Evolutionary conservation across 176 grass and related monocot species (phyloP).

Genomic region (Carex scoparia): DNA sequence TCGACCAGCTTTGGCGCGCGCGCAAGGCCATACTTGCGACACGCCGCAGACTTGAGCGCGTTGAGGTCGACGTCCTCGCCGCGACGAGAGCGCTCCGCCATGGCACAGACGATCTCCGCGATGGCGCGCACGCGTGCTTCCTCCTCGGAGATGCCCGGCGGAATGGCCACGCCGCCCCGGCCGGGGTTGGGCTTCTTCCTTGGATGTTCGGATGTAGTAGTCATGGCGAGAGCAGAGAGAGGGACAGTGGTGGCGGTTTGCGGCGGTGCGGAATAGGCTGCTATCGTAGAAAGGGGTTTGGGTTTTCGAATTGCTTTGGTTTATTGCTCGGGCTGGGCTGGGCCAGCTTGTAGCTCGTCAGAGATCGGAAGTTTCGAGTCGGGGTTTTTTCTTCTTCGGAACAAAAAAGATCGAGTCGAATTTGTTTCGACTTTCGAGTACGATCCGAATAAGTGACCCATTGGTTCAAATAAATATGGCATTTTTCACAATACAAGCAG

Average conservation of each 20-base stretch:
- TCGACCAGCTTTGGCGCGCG: conserved; percentile 91
- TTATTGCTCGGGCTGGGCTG: neutral
- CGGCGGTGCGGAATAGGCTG: neutral
- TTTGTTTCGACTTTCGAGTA: too few species aligned
- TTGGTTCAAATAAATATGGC: too few species aligned
- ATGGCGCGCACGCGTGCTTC: conserved; percentile 93
- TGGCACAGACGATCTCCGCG: conserved; percentile 89
- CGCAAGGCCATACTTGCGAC: conserved; percentile 70
- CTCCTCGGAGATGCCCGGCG: conserved; percentile 72
- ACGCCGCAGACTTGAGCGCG: conserved; percentile 91
- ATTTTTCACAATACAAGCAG: too few species aligned
- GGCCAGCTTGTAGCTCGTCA: neutral
- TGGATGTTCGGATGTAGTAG: conserved; percentile 36
- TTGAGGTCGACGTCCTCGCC: conserved; percentile 95
- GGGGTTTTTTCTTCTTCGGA: too few species aligned
- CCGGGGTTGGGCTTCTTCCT: conserved; percentile 76
- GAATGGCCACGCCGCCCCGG: conserved; percentile 63
- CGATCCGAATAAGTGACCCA: too few species aligned
- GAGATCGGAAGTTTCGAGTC: neutral
- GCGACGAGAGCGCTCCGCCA: conserved; percentile 86
- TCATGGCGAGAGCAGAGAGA: conserved; percentile 9
- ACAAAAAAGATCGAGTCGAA: too few species aligned
- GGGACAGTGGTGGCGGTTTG: neutral
- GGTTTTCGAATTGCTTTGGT: neutral
- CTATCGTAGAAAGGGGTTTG: neutral